Base-by-base conservation (phyloP, 139 green algal species). In the Tetradesmus lagerheimii region DNA sequence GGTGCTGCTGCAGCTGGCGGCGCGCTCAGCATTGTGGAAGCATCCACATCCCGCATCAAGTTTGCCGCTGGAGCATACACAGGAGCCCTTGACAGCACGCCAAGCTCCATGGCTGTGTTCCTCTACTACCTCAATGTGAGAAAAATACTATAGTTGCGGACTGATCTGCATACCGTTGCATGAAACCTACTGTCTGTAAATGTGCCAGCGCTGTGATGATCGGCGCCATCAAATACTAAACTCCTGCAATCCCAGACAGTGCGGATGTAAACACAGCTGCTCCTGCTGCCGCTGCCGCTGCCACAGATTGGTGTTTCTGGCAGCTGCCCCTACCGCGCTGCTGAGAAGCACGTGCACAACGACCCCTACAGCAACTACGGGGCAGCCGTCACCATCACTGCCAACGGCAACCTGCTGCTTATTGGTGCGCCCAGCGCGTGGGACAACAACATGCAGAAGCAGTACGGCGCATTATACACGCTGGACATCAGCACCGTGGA, bases 341-440 rank as follows among this genome's bases (percentile, higher is more conserved):
- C 80, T 45, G 45, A 71, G 45, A 74, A 85, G 80, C 80, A 85
- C 45, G 80, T 75, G n/a, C 80, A 85, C 43, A 85, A 85, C 45
- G 80, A 85, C 45, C 43, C 80, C 9, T 74, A 37, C 80, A 85
- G 80, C 80, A 85, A 85, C 80, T 85, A 85, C 29, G 80, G 80
- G 4, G 80, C 80, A 74, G 80, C 15, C 35, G 80, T 85, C 15
- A 23, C 80, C 8, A 27, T 85, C 9, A 85, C 43, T 34, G 43
- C 80, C 43, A 74, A 41, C 34, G 80, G 80, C 15, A 71, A 85
- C 29, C 39, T 85, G 45, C 80, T 85, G 45, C 9, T 85, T 4
- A 37, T 85, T 29, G 80, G 80, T n/a, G 80, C 80, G 1, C 80
- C 80, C 43, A 74, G 31, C 27, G n/a, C 27, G 4, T 85, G 80